phyloP scores from a whole-genome alignment of 306 rosid genomes.

The Corylus americana region DNA sequence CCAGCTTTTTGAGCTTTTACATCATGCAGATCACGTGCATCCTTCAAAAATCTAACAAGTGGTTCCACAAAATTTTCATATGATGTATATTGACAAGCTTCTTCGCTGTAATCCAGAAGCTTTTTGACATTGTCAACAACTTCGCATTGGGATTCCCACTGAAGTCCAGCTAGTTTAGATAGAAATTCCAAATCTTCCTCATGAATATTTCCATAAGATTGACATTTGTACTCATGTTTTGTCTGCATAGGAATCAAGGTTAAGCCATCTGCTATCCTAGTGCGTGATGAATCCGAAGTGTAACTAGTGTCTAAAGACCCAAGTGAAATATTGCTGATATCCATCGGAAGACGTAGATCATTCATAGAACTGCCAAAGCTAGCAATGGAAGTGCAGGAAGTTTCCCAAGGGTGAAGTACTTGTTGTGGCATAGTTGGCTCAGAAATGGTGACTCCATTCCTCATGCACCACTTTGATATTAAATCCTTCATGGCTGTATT shows the following conservation, averaged over 20 bases:
- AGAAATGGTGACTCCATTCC: constrained; percentile 49
- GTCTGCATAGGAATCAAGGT: constrained; percentile 36
- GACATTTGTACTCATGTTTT: constrained; percentile 29
- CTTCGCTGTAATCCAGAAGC: constrained; percentile 41
- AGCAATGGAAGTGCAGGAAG: constrained; percentile 57
- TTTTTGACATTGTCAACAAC: constrained; percentile 62
- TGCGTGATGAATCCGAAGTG: constrained; percentile 47
- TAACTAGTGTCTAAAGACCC: constrained; percentile 65
- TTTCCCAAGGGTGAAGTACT: constrained; percentile 44
- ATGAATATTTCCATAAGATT: constrained; percentile 29
- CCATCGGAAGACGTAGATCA: constrained; percentile 57
- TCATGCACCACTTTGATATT: constrained; percentile 70
- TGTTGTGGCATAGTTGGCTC: constrained; percentile 52
- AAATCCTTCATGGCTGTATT: constrained; percentile 59
- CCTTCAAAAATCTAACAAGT: constrained; percentile 62
- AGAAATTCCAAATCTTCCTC: constrained; percentile 49
- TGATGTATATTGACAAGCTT: constrained; percentile 41
- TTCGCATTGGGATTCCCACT: constrained; percentile 75
- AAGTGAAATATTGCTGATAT: constrained; percentile 67
- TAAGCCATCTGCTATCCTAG: constrained; percentile 33
- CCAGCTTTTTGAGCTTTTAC: constrained; percentile 60
- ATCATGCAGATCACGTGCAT: constrained; percentile 57
- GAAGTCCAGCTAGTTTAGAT: constrained; percentile 59
- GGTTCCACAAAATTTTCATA: constrained; percentile 52
- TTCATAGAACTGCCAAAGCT: constrained; percentile 77